Base-by-base conservation (phyloP, 1,139 yeast genomes). In the Candida glucosophila region DNA sequence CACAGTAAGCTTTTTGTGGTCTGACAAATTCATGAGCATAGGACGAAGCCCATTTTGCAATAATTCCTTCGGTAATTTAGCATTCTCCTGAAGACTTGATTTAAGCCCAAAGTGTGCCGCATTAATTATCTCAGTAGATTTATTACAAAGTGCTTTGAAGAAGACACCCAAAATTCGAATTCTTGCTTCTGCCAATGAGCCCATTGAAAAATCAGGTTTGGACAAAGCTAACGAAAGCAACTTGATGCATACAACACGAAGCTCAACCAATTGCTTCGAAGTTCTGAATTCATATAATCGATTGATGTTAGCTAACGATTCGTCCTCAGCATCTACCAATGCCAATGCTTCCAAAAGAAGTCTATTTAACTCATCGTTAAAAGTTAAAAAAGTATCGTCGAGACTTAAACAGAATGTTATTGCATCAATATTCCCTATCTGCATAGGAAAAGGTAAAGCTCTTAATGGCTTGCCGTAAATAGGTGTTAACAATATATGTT, bases 391-490 rank as follows among this genome's bases (percentile, higher is more conserved):
- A 0, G 95, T 72, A 34, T 81, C 73, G 6, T 83, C 90, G 25
- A 90, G 63, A 2, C 79, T 75, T 34, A 92, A 59, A 44, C 97
- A 90, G 49, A 78, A 92, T 0, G 94, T 77, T 9, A 92, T 83
- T 1, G 97, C 98, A 54, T 90, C 98, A 34, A 92, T 86, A 49
- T 90, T 88, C 17, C 98, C 98, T 31, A 92, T 90, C 55, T 92
- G 98, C 95, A 88, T 90, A 3, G 96, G 93, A 58, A 92, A 90
- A 1, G 99, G 98, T 34, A 92, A 64, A 1, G 98, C 98, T 35
- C 99, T 67, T 33, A 92, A 58, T 1, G 99, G 99, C 45, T 92
- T 92, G 5, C 95, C 95, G 58, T 90, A 92, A 22, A 92, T 90
- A 6, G 98, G 98, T 1, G 93, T 83, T 25, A 92, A 57, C 22